Base-by-base conservation (phyloP, 371 early-diverging fungal genomes). In the Haplosporangium sp. region DNA sequence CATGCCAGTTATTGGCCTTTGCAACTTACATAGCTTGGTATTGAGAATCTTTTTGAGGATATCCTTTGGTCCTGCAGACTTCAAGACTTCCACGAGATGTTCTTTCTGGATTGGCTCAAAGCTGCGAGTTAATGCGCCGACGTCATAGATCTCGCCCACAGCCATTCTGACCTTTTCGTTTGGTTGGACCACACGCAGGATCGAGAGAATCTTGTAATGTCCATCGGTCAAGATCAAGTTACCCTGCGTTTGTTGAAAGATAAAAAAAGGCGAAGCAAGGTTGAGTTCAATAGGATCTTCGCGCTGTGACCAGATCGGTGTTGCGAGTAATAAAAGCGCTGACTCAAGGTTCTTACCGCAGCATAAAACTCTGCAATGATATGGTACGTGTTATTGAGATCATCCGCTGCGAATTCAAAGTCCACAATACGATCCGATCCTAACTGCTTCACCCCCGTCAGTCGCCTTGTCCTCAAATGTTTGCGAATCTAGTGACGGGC, bases 221-320 rank as follows among this genome's bases (percentile, higher is more conserved):
- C 90, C 88, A 87, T 98, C 96, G 6, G 97, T 96, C 73, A 99
- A 82, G 59, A 99, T 95, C 60, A 99, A 89, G 83, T 99, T 99
- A 6, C 99, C 99, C 86, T 91, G 80, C 1, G 47, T 9, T 29
- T 29, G 5, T 6, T 14, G 23, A 13, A 29, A 11, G 37, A 9
- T 11, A 23, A 59, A 46, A 62, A 14, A 54, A 52, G 52, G 51
- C 46, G 38, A 46, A 54, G 36, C 21, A 14, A 5, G 9, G 23
- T 38, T 60, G 12, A 58, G 58, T 14, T 58, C 46, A 1, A 18
- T 37, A 5, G 38, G 18, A 11, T 36, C 11, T 16, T 11, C 11
- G 11, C 11, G 45, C 6, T 45, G 11, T 16, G 11, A 2, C 1
- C 16, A 6, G 16, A 13, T 16, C 45, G 16, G 5, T 13, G 16